Evolutionary conservation across 1,139 yeast species (phyloP).

Genomic region (Candida smagusa): DNA sequence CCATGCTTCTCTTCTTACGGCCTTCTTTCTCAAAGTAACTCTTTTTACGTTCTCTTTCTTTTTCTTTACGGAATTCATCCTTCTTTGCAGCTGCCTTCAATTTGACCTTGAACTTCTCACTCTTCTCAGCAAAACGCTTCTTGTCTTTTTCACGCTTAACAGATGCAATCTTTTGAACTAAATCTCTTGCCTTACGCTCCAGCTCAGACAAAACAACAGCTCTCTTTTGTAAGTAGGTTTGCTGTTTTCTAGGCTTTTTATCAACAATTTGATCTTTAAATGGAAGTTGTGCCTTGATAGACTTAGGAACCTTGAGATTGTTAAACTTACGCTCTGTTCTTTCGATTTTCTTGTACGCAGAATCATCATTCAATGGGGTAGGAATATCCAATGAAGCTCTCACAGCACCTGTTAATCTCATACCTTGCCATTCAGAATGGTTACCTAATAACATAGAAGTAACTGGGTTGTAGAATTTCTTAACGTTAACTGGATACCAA

Average conservation of each 20-base stretch:
- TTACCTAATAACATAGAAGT: constrained; percentile 76
- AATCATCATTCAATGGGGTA: constrained; percentile 66
- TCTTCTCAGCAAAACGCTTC: constrained; percentile 72
- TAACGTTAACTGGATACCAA: constrained; percentile 93
- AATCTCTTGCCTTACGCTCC: constrained; percentile 87
- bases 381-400: constrained; percentile 71
- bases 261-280: constrained; percentile 85
- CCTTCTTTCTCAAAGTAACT: constrained; percentile 78
- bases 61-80: constrained; percentile 68
- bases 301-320: constrained; percentile 79
- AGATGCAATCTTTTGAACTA: constrained; percentile 84
- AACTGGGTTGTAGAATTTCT: constrained; percentile 93
- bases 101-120: constrained; percentile 71
- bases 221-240: constrained; percentile 82
- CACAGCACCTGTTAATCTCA: constrained; percentile 92
- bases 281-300: constrained; percentile 75
- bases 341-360: constrained; percentile 75
- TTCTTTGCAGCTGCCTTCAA: constrained; percentile 70
- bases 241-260: constrained; percentile 85
- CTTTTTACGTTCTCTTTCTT: constrained; percentile 81
- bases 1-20: constrained; percentile 46
- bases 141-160: constrained; percentile 82
- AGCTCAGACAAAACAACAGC: constrained; percentile 93
- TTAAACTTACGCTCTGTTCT: constrained; percentile 85
- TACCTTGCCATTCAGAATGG: constrained; percentile 91